Evolutionary conservation across 108 stramenopile genomes (phyloP), one percentile per base, ranked within the genome.

Genomic region (Nitzschia sp.): DNA sequence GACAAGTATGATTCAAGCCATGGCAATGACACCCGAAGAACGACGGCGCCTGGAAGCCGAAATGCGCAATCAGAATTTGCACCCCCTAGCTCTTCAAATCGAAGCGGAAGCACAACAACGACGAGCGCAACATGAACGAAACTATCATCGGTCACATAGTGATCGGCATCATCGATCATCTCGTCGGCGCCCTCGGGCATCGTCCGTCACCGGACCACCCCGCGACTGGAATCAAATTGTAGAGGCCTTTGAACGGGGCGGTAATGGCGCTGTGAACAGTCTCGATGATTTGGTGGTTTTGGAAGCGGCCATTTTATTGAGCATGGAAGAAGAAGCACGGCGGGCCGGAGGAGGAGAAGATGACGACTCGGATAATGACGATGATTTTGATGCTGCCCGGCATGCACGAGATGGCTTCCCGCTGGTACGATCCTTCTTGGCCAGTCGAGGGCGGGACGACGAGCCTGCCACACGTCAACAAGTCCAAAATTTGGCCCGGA

Each of bases 11-110:
- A 53, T 83, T 63, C 54, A 54, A 59, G 54, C 64, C 53, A 57
- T 92, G 30, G 86, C 88, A 58, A 85, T 93, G 82, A 82, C 80
- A 4, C 74, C 87, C 8, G 89, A 86, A 51, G 92, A 90, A 63
- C 85, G 92, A 24, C 59, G 64, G 21, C 65, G 67, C 28, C 61
- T 93, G 51, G 92, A 93, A 65, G 59, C 67, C 5, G 85, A 93
- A 79, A 87, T 93, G 89, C 62, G 72, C 31, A 84, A 79, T 0
- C 92, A 93, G 60, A 71, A 84, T 21, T 71, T 60, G 15, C 92
- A 93, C 68, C 87, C 85, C 2, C 69, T 90, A 49, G 72, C 85
- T 23, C 73, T 75, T 9, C 75, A 79, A 55, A 66, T 91, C 77
- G 76, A 82, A 42, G 47, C 55, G 6, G 89, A 91, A 74, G 89